These are phyloP conservation scores for Globisporangium camurandrum DNA, from an alignment of 352 stramenopile species.

Conservation along the genomic window DNA sequence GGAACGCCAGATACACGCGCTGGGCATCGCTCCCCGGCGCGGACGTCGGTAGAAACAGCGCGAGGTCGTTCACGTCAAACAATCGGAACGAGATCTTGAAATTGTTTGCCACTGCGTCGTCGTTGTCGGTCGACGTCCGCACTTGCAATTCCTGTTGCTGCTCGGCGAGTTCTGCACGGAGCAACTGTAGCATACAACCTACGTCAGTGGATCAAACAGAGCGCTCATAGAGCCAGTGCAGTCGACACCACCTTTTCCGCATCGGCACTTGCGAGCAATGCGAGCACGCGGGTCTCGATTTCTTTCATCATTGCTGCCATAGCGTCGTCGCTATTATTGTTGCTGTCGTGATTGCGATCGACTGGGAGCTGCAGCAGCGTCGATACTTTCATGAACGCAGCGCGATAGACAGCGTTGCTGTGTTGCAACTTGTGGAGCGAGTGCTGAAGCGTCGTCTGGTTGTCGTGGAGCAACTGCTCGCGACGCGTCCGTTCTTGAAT, in stretches of 20 bases:
- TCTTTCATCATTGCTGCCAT: slow-evolving; percentile 34
- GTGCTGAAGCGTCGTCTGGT: slow-evolving; percentile 56
- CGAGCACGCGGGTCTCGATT: slow-evolving; percentile 47
- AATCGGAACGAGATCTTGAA: slow-evolving; percentile 86
- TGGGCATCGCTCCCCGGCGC: slow-evolving; percentile 64
- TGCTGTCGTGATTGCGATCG: slow-evolving; percentile 10
- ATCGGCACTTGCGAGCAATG: slow-evolving; percentile 45
- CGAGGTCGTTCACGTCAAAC: slow-evolving; percentile 77
- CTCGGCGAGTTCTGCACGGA: slow-evolving; percentile 48
- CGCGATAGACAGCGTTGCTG: slow-evolving; percentile 43
- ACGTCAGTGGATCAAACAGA: too few relatives aligned
- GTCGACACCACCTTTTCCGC: slow-evolving; percentile 35
- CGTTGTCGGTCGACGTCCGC: slow-evolving; percentile 46
- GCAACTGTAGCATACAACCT: slow-evolving; percentile 22
- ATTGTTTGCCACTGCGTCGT: slow-evolving; percentile 46
- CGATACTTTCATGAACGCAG: slow-evolving; percentile 46
- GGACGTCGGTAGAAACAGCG: slow-evolving; percentile 79
- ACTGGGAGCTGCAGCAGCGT: slow-evolving; percentile 41
- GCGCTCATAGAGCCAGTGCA: neutral
- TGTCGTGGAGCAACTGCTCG: slow-evolving; percentile 56
- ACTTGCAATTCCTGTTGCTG: slow-evolving; percentile 54
- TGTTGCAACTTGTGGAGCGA: slow-evolving; percentile 48
- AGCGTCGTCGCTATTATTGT: slow-evolving; percentile 34
- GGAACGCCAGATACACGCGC: slow-evolving; percentile 82
- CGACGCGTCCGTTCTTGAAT: slow-evolving; percentile 69